Conservation (phyloP, 345 rosid genomes). For the Anacardium occidentale region DNA sequence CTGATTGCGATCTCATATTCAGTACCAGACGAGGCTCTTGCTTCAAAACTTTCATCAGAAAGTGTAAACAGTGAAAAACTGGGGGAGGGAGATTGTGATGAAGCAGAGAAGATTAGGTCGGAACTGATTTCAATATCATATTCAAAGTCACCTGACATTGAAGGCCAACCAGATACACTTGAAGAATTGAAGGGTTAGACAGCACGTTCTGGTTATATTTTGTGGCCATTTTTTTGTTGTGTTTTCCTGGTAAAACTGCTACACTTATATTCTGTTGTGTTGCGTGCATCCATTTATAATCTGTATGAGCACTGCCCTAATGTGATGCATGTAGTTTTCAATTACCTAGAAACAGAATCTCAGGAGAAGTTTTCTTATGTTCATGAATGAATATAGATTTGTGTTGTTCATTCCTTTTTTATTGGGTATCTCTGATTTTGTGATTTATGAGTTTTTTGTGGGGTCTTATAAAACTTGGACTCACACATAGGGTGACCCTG, state of each 20-base stretch:
- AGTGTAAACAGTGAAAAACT: constrained; percentile 3
- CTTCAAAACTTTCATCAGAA: constrained; percentile 5
- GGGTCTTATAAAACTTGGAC: too few relatives aligned
- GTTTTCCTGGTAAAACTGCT: neutral
- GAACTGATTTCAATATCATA: constrained; percentile 31
- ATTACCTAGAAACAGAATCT: neutral
- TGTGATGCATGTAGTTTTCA: constrained; percentile 2
- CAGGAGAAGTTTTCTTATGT: neutral
- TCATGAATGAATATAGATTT: neutral
- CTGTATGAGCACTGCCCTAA: neutral
- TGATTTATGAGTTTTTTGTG: neutral
- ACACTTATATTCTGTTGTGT: neutral
- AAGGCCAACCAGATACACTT: constrained; percentile 1
- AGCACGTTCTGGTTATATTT: neutral
- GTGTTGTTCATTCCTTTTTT: neutral
- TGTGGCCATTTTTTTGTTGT: neutral
- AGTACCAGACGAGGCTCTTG: constrained; percentile 17
- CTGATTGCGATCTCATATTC: constrained; percentile 29
- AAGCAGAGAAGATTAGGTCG: constrained; percentile 28
- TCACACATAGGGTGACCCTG: too few relatives aligned
- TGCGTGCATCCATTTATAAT: constrained; percentile 1
- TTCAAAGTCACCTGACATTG: constrained; percentile 10
- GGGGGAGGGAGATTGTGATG: constrained; percentile 16
- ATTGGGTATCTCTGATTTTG: neutral
- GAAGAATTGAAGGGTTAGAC: neutral